Evolutionary conservation across 169 alveolate genomes (phyloP), one percentile per base, ranked within the genome.

Genomic region (Plasmodium gaboni): DNA sequence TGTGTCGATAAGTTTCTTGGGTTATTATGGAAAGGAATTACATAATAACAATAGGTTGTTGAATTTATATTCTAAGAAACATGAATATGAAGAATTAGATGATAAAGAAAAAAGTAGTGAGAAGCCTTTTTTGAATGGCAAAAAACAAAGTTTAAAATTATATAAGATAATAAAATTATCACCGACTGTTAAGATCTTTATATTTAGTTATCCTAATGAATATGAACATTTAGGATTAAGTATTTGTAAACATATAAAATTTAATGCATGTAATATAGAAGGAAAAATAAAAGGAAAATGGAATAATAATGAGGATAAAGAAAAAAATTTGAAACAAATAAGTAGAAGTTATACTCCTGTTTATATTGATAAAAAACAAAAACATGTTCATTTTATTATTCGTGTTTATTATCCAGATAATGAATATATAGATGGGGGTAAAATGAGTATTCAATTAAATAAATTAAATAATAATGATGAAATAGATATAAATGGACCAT

Each of bases 381-480:
- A 91, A 28, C 88, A 76, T 15, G 87, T 91, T 44, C 96, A 94
- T 85, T 92, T 94, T 65, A 85, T 91, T n/a, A 94, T 94, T 26
- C 92, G 96, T 6, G 89, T 94, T 61, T 94, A 94, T 72, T 63
- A 87, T 26, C 93, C 83, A 17, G 87, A 89, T 53, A 73, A 28
- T 2, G 19, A 72, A 13, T 94, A 48, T 73, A 86, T 93, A 1
- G 96, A 94, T 93, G 96, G 96, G 4, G 96, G 96, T 0, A 89
- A 92, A 65, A 70, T 86, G 92, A 86, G 92, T 32, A 46, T 50
- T 8, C 72, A 86, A 0, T 10, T 86, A 24, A 48, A 69, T 13
- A 48, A 55, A 32, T 59, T 86, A 71, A 24, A 51, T n/a, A 19
- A 24, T 17, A 60, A 60, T 15, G 61, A 24, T 8, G 38, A 26